phyloP scores from a whole-genome alignment of 129 eudicot genomes.

The Daucus carota region DH1_v3.0 NC_030383.2:53613501-53614000 shows the following conservation, averaged over 20 bases:
- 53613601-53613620: not conserved
- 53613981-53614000: slow-evolving; percentile 13
- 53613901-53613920: slow-evolving; percentile 25
- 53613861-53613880: slow-evolving; percentile 16
- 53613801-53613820: not conserved
- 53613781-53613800: not conserved
- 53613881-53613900: slow-evolving; percentile 8
- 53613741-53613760: not conserved
- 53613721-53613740: not conserved
- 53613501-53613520: not conserved
- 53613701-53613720: not conserved
- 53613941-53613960: slow-evolving; percentile 18
- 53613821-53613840: slow-evolving; percentile 16
- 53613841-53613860: slow-evolving; percentile 32
- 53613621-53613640: not conserved
- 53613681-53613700: not conserved
- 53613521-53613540: not conserved
- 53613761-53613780: not conserved
- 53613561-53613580: not conserved
- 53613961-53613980: slow-evolving; percentile 3
- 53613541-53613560: not conserved
- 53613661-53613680: not conserved
- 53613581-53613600: not conserved
- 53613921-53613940: slow-evolving; percentile 24
- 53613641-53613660: not conserved